phyloP scores from a whole-genome alignment of 177 flowering plant genomes.

The Telopea speciosissima region DNA sequence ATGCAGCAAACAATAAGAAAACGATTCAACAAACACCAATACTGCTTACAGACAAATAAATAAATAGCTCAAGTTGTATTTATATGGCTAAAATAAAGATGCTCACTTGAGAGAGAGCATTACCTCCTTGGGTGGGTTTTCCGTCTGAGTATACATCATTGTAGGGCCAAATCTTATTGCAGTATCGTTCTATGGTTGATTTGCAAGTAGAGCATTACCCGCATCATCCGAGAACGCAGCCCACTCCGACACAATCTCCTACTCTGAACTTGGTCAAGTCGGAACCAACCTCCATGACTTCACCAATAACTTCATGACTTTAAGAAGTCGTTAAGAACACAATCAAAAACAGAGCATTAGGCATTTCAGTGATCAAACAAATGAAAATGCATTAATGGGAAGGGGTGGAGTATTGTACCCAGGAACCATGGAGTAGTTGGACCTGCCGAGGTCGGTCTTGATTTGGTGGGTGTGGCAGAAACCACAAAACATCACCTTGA shows the following conservation, averaged over 20 bases:
- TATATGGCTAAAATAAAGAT: no score
- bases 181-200: slow-evolving; percentile 70
- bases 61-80: no score
- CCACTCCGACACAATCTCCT: slow-evolving; percentile 73
- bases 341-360: no score
- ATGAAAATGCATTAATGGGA: no score
- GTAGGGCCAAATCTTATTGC: slow-evolving; percentile 60
- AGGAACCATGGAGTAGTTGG: not conserved
- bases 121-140: slow-evolving; percentile 81
- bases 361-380: no score
- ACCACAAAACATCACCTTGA: slow-evolving; percentile 6
- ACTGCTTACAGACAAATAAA: no score
- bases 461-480: not conserved
- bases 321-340: no score
- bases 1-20: no score
- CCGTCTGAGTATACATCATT: slow-evolving; percentile 80
- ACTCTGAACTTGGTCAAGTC: slow-evolving; percentile 46
- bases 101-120: slow-evolving; percentile 22
- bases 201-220: slow-evolving; percentile 52
- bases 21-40: no score
- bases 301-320: slow-evolving; percentile 82
- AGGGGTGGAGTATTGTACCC: not conserved
- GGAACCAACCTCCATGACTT: slow-evolving; percentile 77
- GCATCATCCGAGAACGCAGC: slow-evolving; percentile 64
- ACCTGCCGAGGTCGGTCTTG: not conserved